phyloP scores from a whole-genome alignment of 1,139 yeast species.

The Yamadazyma sp. region DNA sequence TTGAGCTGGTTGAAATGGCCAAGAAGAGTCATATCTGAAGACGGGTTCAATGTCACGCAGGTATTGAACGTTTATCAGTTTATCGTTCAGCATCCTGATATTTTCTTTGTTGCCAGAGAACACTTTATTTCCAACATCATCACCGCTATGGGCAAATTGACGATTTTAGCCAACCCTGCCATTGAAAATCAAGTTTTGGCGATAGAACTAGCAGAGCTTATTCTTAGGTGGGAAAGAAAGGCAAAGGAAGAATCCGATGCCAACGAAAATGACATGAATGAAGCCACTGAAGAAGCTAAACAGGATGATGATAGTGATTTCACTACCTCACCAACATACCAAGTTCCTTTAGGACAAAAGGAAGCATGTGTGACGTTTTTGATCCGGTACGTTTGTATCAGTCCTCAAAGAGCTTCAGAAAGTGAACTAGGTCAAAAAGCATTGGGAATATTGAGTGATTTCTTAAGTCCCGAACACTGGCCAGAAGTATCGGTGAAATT shows the following conservation, averaged over 20 bases:
- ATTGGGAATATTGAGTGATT: conserved; percentile 67
- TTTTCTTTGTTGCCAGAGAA: conserved; percentile 84
- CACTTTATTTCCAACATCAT: conserved; percentile 86
- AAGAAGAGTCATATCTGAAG: conserved; percentile 86
- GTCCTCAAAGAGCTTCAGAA: conserved; percentile 83
- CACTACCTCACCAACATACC: conserved; percentile 45
- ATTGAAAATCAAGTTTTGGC: conserved; percentile 83
- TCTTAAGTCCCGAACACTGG: conserved; percentile 77
- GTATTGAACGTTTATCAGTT: conserved; percentile 89
- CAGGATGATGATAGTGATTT: conserved; percentile 24
- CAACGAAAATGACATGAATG: background rate
- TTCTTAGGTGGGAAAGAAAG: conserved; percentile 79
- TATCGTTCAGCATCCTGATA: conserved; percentile 79
- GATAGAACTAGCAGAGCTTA: conserved; percentile 82
- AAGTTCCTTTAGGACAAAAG: conserved; percentile 75
- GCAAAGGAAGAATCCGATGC: conserved; percentile 21
- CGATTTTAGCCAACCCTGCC: conserved; percentile 77
- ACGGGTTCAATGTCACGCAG: conserved; percentile 79
- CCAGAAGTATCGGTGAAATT: conserved; percentile 82
- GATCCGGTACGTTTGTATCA: conserved; percentile 83
- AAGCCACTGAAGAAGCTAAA: background rate
- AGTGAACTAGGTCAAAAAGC: conserved; percentile 82
- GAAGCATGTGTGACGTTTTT: conserved; percentile 93
- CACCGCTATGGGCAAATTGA: conserved; percentile 92
- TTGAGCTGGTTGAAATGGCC: conserved; percentile 94